These are phyloP conservation scores for Colletotrichum eleusines DNA, from an alignment of 2,329 filamentous ascomycete species.

Conservation along the genomic window DNA sequence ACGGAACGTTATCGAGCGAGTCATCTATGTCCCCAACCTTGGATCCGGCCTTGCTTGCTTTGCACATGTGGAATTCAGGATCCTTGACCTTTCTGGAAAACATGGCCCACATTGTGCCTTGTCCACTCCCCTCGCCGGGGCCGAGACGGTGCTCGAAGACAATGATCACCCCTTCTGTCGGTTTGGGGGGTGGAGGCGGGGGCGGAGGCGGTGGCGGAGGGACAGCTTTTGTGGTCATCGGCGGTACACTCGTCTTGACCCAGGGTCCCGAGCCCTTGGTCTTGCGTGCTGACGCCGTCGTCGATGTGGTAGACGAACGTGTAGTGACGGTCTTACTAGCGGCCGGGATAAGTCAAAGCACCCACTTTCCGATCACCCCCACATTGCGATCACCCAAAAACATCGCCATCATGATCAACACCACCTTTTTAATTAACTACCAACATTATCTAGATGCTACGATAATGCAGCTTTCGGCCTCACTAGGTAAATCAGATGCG, in stretches of 20 bases:
- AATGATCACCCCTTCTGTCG: not conserved
- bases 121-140: not conserved
- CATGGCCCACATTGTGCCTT: not conserved
- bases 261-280: not conserved
- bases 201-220: not conserved
- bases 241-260: not conserved
- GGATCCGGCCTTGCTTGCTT: not conserved
- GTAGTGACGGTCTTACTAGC: not conserved
- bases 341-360: too few species aligned
- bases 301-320: not conserved
- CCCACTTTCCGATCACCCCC: too few species aligned
- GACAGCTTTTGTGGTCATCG: not conserved
- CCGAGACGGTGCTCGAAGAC: not conserved
- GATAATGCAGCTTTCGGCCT: too few species aligned
- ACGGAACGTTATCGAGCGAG: not conserved
- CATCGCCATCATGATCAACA: too few species aligned
- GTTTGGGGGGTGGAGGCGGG: not conserved
- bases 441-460: too few species aligned
- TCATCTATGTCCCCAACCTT: not conserved
- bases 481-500: too few species aligned
- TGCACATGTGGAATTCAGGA: not conserved
- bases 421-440: too few species aligned
- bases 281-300: not conserved
- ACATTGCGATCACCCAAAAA: too few species aligned
- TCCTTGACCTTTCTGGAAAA: not conserved